Percentiles rank a stretch among this genome's conserved stretches.
These are phyloP conservation scores for Hypoxylon trugodes DNA, from an alignment of 495 filamentous ascomycete genomes.

Conservation along the genomic window DNA sequence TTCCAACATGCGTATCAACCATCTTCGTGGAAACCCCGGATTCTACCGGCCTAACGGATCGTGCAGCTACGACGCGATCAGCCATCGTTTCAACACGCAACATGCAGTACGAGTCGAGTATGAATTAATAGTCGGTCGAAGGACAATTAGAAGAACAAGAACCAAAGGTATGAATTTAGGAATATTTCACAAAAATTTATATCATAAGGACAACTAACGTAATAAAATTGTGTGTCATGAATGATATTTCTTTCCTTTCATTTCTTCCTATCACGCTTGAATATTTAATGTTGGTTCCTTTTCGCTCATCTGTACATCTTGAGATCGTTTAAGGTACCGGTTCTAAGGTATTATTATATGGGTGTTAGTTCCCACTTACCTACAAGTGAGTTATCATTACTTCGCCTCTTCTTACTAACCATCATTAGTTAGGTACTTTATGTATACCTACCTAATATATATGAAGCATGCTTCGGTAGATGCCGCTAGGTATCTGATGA, in stretches of 20 bases:
- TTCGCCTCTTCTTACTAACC: conserved; percentile 9
- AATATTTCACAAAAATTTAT: not conserved
- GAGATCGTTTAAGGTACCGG: conserved; percentile 15
- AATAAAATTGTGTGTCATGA: not conserved
- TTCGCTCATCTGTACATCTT: conserved; percentile 20
- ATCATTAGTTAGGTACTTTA: no score
- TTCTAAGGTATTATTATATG: conserved; percentile 13
- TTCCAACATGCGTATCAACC: conserved; percentile 25
- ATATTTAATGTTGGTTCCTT: conserved; percentile 19
- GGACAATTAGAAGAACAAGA: not conserved
- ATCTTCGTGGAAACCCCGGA: conserved; percentile 7
- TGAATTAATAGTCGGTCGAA: not conserved
- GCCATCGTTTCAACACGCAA: conserved; percentile 16
- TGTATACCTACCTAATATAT: not conserved
- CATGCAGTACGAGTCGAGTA: not conserved
- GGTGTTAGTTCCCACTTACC: conserved; percentile 13
- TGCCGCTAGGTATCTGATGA: no score
- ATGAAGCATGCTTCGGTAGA: not conserved
- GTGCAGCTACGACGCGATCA: conserved; percentile 1
- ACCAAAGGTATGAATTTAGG: not conserved
- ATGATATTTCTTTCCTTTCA: conserved; percentile 2
- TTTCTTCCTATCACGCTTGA: conserved; percentile 10
- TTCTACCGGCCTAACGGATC: conserved; percentile 1
- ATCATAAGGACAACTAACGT: not conserved
- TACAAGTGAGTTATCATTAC: not conserved